These are phyloP conservation scores for Lachnellula hyalina DNA, from an alignment of 2,329 filamentous ascomycete species.

Conservation along the genomic window DNA sequence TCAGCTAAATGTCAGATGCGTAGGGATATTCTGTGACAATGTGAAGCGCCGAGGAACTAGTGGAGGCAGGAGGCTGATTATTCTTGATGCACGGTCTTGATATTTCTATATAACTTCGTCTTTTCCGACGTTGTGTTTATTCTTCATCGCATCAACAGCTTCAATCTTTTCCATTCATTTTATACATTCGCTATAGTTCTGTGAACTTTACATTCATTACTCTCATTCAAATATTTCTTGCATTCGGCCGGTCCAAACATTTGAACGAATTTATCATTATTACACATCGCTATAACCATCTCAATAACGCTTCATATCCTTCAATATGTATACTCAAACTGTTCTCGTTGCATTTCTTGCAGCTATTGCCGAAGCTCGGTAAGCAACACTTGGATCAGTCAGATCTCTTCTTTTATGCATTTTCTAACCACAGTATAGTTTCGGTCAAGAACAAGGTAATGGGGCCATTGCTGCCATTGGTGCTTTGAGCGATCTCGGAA, in stretches of 20 bases:
- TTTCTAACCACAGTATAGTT: slow-evolving; percentile 33
- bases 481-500: slow-evolving; percentile 49
- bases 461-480: slow-evolving; percentile 49
- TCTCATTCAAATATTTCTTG: slow-evolving; percentile 18
- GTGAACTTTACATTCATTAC: slow-evolving; percentile 29
- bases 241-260: slow-evolving; percentile 23
- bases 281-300: slow-evolving; percentile 9
- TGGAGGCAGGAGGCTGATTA: background rate
- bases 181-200: slow-evolving; percentile 28
- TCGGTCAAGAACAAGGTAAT: slow-evolving; percentile 54
- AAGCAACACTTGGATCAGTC: slow-evolving; percentile 1
- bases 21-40: background rate
- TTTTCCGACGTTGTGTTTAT: slow-evolving; percentile 1
- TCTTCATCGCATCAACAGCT: slow-evolving; percentile 11
- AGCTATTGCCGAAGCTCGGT: slow-evolving; percentile 29
- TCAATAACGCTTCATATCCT: slow-evolving; percentile 1
- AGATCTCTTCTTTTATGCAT: background rate
- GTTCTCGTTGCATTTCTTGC: slow-evolving; percentile 21
- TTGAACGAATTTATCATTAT: slow-evolving; percentile 7
- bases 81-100: background rate
- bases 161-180: slow-evolving; percentile 15
- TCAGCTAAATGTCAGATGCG: background rate
- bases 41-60: background rate
- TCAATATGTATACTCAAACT: slow-evolving; percentile 25
- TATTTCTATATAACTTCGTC: slow-evolving; percentile 8